Evolutionary conservation across 1,139 yeast genomes (phyloP), one percentile per base, ranked within the genome.

Genomic region (Blastobotrys serpentis): DNA sequence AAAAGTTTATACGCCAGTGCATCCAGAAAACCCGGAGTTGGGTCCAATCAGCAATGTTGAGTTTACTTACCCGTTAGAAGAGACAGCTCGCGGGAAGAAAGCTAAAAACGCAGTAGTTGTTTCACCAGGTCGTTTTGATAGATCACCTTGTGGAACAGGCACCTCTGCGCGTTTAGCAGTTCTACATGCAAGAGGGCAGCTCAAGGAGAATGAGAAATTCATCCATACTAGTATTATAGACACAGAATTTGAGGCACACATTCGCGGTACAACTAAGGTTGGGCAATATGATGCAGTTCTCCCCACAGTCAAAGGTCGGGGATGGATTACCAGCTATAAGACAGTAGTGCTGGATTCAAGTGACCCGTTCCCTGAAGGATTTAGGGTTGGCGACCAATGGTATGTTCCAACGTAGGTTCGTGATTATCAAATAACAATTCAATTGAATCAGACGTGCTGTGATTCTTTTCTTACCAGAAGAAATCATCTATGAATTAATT

Each of bases 381-480:
- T 33, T 21, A 33, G 37, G 11, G 37, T 33, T 3, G 37, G 37
- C 19, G 37, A 33, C 13, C 37, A 33, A 16, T 33, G 37, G 37
- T 11, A 30, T 30, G n/a, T 30, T n/a, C n/a, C n/a, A n/a, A n/a
- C n/a, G n/a, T n/a, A n/a, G n/a, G n/a, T n/a, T n/a, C n/a, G n/a
- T n/a, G n/a, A n/a, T n/a, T n/a, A n/a, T n/a, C n/a, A n/a, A n/a
- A n/a, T n/a, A n/a, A n/a, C n/a, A n/a, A n/a, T n/a, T n/a, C n/a
- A n/a, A n/a, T n/a, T n/a, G n/a, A n/a, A n/a, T n/a, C n/a, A n/a
- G n/a, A n/a, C n/a, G n/a, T n/a, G n/a, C n/a, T n/a, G n/a, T n/a
- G n/a, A n/a, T n/a, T n/a, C n/a, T n/a, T n/a, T n/a, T n/a, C n/a
- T n/a, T n/a, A n/a, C n/a, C n/a, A n/a, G n/a, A n/a, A n/a, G n/a